A percentile compares a stretch with the other conserved stretches of the same genome.
phyloP scores from a whole-genome alignment of 768 basidiomycete species.

The Leucosporidium scottii region DNA sequence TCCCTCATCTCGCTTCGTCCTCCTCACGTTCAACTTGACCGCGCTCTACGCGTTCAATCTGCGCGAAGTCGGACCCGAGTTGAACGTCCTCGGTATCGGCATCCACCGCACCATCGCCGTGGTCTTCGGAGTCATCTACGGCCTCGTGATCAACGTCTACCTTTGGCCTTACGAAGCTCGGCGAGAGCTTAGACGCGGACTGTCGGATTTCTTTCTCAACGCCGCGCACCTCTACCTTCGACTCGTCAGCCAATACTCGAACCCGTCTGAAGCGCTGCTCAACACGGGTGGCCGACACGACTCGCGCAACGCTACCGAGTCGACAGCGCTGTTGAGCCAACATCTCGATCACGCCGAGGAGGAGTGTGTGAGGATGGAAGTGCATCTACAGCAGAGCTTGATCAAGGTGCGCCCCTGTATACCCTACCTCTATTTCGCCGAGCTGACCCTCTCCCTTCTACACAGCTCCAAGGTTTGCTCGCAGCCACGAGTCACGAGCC shows the following conservation, averaged over 20 bases:
- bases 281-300: not conserved
- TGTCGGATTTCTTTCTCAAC: constrained; percentile 93
- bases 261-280: constrained; percentile 45
- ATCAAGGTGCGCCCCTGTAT: constrained; percentile 52
- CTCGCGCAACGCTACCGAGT: constrained; percentile 4
- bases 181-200: constrained; percentile 69
- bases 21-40: constrained; percentile 77
- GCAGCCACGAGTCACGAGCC: constrained; percentile 88
- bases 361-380: constrained; percentile 51
- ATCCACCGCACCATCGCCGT: constrained; percentile 72
- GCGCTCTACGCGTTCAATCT: constrained; percentile 50
- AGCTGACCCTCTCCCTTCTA: constrained; percentile 44
- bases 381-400: constrained; percentile 85
- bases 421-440: not conserved
- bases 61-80: constrained; percentile 26
- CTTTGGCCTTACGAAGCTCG: constrained; percentile 97
- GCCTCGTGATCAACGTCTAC: constrained; percentile 72
- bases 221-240: constrained; percentile 92
- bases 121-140: constrained; percentile 79
- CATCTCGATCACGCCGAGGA: constrained; percentile 6
- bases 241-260: constrained; percentile 79
- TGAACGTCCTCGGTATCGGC: constrained; percentile 64
- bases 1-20: constrained; percentile 67
- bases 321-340: constrained; percentile 8
- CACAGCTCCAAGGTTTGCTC: constrained; percentile 67